Evolutionary conservation across 2,329 filamentous ascomycete species (phyloP).

Genomic region (Arthroderma uncinatum): DNA sequence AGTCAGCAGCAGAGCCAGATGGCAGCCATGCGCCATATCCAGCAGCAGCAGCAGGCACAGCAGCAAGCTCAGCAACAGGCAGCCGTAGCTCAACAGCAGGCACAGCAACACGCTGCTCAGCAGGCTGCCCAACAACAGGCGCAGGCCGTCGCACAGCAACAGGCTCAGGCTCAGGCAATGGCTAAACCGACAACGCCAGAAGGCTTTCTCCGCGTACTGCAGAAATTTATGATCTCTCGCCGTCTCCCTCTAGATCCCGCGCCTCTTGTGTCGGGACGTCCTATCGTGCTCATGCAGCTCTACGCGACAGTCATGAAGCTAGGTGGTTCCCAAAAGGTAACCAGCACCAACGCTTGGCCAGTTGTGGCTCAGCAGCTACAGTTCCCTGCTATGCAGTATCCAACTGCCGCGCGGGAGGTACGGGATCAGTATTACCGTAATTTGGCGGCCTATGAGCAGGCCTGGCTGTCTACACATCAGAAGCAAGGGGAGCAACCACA

Average conservation of each 20-base stretch:
- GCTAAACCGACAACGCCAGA: slow-evolving; percentile 43
- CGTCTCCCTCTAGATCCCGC: slow-evolving; percentile 62
- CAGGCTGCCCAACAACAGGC: slow-evolving; percentile 35
- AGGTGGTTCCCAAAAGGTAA: slow-evolving; percentile 66
- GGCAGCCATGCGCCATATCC: background rate
- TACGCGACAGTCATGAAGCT: slow-evolving; percentile 67
- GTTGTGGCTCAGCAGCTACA: slow-evolving; percentile 54
- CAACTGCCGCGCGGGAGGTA: slow-evolving; percentile 57
- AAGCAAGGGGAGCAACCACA: slow-evolving; percentile 29
- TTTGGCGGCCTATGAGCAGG: slow-evolving; percentile 60
- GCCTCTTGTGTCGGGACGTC: slow-evolving; percentile 61
- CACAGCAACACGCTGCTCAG: too few relatives aligned
- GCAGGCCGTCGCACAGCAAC: too few relatives aligned
- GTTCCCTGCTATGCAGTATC: slow-evolving; percentile 52
- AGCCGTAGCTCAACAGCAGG: slow-evolving; percentile 2
- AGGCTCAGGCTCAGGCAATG: slow-evolving; percentile 34
- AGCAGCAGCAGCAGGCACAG: slow-evolving; percentile 43
- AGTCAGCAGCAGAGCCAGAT: background rate
- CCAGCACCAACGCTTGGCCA: slow-evolving; percentile 59
- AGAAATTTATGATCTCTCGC: slow-evolving; percentile 64
- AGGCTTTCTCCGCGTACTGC: slow-evolving; percentile 63
- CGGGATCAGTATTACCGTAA: slow-evolving; percentile 64
- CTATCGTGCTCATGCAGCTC: slow-evolving; percentile 62
- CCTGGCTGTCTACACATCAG: slow-evolving; percentile 35
- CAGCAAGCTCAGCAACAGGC: slow-evolving; percentile 8